Conservation (phyloP, 805 yeast species). For the Kuraishia borneana region DNA sequence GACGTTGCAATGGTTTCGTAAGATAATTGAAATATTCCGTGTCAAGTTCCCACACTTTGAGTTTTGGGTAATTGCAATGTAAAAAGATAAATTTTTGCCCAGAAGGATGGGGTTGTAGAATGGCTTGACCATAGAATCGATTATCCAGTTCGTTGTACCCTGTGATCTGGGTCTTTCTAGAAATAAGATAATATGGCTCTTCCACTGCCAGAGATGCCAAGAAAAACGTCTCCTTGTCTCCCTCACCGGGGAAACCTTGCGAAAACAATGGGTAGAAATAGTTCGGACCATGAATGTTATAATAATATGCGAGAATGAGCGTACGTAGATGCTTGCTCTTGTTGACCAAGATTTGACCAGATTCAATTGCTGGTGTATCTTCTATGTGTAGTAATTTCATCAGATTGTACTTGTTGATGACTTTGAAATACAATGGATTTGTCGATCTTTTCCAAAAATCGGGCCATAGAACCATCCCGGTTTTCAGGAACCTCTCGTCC, state of each 20-base stretch:
- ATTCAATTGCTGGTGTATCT: slow-evolving; percentile 41
- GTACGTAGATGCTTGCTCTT: slow-evolving; percentile 50
- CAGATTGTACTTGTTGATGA: slow-evolving; percentile 32
- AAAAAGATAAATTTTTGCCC: slow-evolving; percentile 14
- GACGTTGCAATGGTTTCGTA: neutral
- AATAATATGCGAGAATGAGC: slow-evolving; percentile 47
- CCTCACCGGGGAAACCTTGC: slow-evolving; percentile 70
- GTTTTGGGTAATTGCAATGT: slow-evolving; percentile 20
- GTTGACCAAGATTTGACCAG: slow-evolving; percentile 58
- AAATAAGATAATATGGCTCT: slow-evolving; percentile 11
- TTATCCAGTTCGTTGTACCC: slow-evolving; percentile 16
- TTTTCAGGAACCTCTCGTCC: slow-evolving; percentile 27
- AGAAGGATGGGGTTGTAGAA: slow-evolving; percentile 18
- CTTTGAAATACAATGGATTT: slow-evolving; percentile 36
- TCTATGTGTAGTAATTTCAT: slow-evolving; percentile 49
- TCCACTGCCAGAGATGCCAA: slow-evolving; percentile 46
- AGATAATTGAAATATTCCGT: neutral
- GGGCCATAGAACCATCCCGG: slow-evolving; percentile 50
- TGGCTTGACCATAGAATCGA: slow-evolving; percentile 17
- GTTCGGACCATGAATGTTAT: slow-evolving; percentile 55
- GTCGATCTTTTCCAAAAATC: slow-evolving; percentile 61
- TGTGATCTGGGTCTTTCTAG: slow-evolving; percentile 15
- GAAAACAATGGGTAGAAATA: slow-evolving; percentile 59
- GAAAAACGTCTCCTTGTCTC: slow-evolving; percentile 69
- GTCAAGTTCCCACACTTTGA: slow-evolving; percentile 4